These are phyloP conservation scores for Boletus coccyginus DNA, from an alignment of 768 basidiomycete genomes.

Conservation along the genomic window DNA sequence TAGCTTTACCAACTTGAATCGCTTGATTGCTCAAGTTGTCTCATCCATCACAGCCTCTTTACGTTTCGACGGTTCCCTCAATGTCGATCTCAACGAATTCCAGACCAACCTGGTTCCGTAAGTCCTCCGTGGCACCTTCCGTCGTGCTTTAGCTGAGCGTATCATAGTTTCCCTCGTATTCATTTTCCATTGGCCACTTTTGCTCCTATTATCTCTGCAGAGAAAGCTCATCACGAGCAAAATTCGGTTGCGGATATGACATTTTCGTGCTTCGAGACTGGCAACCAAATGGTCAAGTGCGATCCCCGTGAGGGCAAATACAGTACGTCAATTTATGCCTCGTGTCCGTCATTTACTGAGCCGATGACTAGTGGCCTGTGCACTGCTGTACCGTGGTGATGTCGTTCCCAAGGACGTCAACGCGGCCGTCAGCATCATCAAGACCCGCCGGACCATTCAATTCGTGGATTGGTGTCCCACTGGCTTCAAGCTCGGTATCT, in stretches of 20 bases:
- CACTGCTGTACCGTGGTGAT: constrained; percentile 71
- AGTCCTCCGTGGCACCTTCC: constrained; percentile 32
- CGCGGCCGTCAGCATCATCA: constrained; percentile 69
- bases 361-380: constrained; percentile 54
- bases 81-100: constrained; percentile 91
- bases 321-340: constrained; percentile 38
- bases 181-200: constrained; percentile 98
- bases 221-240: constrained; percentile 95
- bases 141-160: neutral
- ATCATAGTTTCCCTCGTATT: constrained; percentile 86
- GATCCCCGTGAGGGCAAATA: constrained; percentile 80
- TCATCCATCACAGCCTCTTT: constrained; percentile 95
- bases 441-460: constrained; percentile 76
- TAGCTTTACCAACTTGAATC: constrained; percentile 92
- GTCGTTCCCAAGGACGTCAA: constrained; percentile 79
- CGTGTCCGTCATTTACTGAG: neutral
- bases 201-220: constrained; percentile 90
- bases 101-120: constrained; percentile 98
- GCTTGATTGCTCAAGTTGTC: constrained; percentile 97
- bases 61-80: constrained; percentile 61
- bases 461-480: constrained; percentile 81
- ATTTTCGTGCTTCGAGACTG: constrained; percentile 79
- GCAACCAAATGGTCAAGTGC: constrained; percentile 80
- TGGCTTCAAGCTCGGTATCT: constrained; percentile 77
- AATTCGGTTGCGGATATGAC: constrained; percentile 99